Percentiles rank a stretch among this genome's conserved stretches.
phyloP scores from a whole-genome alignment of 768 basidiomycete species.

The Mycena floridula region DNA sequence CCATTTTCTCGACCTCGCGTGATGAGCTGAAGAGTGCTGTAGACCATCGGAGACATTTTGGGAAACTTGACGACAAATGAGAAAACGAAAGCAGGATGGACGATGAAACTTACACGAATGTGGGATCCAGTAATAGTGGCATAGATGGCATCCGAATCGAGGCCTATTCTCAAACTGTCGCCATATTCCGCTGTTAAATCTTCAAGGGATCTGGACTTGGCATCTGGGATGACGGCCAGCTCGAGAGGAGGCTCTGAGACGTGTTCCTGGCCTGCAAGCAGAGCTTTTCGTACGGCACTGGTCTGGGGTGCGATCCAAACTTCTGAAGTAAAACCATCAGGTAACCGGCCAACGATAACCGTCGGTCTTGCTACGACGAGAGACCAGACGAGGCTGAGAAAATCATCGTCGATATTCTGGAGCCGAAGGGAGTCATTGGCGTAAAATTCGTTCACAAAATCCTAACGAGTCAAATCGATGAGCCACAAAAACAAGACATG shows the following conservation, averaged over 20 bases:
- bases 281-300: conserved; percentile 60
- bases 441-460: conserved; percentile 69
- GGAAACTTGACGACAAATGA: conserved; percentile 49
- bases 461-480: too few species aligned
- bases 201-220: conserved; percentile 44
- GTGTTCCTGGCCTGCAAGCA: conserved; percentile 45
- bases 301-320: conserved; percentile 77
- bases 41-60: conserved; percentile 81
- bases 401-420: conserved; percentile 69
- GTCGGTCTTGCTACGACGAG: conserved; percentile 70
- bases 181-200: conserved; percentile 55
- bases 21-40: conserved; percentile 76
- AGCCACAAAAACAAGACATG: too few species aligned
- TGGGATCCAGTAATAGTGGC: conserved; percentile 82
- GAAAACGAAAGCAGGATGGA: conserved; percentile 1
- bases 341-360: conserved; percentile 67
- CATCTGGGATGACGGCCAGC: conserved; percentile 51
- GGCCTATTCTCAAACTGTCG: conserved; percentile 62
- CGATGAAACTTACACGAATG: conserved; percentile 53
- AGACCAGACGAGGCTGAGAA: conserved; percentile 79
- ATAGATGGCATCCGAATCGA: conserved; percentile 69
- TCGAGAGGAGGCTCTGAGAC: conserved; percentile 35
- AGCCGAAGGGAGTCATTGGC: conserved; percentile 27
- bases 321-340: conserved; percentile 51
- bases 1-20: conserved; percentile 77